Evolutionary conservation across 805 yeast species (phyloP), one percentile per base, ranked within the genome.

Genomic region (Saturnispora sanitii): DNA sequence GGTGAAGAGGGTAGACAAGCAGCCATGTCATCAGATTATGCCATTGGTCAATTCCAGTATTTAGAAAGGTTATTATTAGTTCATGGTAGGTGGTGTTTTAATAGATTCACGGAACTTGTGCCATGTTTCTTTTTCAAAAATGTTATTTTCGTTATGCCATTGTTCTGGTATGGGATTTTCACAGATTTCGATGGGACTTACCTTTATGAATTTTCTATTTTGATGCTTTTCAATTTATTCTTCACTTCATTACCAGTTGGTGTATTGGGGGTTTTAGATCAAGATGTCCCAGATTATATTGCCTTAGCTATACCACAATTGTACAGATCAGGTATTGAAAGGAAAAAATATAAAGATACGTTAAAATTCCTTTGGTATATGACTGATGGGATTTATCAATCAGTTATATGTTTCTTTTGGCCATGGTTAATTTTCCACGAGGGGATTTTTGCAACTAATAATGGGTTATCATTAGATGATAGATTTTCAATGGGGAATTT

Each of bases 1-100:
- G 94, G 94, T 48, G 84, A 81, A 51, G 94, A 82, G 62, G 94
- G 94, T 45, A 64, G 92, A 39, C 88, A 82, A 54, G 94, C 94
- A 2, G 92, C 79, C 8, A 82, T 82, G 94, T 75, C 86, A 1
- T 76, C 88, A 0, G 94, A 82, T 63, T 82, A 80, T 57, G 90
- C 87, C 3, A 66, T 82, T 52, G 94, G 87, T 2, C 92, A 82
- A 58, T 82, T 82, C 64, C 61, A 85, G 46, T 83, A 67, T 58
- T 60, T 82, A 49, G 67, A 76, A 2, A 61, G 87, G 47, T 64
- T 82, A 47, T 61, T 83, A 35, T 61, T 82, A 38, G 85, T 80
- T 27, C 94, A 82, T 56, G 94, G 94, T n/a, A 69, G 87, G 40
- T 83, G 88, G 87, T 79, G 86, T 1, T 82, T 81, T 55, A 74